Conservation (phyloP, 371 early-diverging fungal genomes). For the Mucor racemosus region DNA sequence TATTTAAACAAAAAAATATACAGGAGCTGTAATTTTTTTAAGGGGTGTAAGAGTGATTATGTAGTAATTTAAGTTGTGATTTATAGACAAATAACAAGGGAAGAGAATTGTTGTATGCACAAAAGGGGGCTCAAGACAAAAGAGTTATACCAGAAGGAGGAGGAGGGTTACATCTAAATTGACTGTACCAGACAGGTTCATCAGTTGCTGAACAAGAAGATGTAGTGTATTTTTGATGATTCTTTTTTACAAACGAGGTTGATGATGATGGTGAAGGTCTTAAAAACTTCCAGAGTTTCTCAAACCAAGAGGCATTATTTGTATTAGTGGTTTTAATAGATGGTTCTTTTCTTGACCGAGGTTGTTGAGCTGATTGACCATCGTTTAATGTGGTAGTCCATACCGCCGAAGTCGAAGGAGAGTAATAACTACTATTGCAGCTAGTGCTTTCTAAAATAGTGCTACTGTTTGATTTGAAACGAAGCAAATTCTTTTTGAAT, state of each 20-base stretch:
- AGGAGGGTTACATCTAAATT: conserved; percentile 27
- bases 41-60: not conserved
- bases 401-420: not conserved
- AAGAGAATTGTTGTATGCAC: not conserved
- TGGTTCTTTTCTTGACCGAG: not conserved
- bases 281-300: conserved; percentile 28
- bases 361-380: not conserved
- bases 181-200: conserved; percentile 38
- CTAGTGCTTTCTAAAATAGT: not conserved
- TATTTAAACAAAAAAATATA: not conserved
- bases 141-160: conserved; percentile 17
- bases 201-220: not conserved
- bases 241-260: not conserved
- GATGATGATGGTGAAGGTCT: conserved; percentile 7
- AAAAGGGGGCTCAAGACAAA: not conserved
- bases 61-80: not conserved
- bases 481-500: conserved; percentile 17
- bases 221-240: not conserved
- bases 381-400: not conserved
- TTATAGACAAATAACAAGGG: not conserved
- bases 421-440: conserved; percentile 3
- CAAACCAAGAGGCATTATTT: conserved; percentile 10
- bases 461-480: conserved; percentile 6
- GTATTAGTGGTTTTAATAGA: not conserved
- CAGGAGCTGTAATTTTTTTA: not conserved